Conservation (phyloP, 2,329 filamentous ascomycete genomes). For the Hyphodiscus sp. region DNA sequence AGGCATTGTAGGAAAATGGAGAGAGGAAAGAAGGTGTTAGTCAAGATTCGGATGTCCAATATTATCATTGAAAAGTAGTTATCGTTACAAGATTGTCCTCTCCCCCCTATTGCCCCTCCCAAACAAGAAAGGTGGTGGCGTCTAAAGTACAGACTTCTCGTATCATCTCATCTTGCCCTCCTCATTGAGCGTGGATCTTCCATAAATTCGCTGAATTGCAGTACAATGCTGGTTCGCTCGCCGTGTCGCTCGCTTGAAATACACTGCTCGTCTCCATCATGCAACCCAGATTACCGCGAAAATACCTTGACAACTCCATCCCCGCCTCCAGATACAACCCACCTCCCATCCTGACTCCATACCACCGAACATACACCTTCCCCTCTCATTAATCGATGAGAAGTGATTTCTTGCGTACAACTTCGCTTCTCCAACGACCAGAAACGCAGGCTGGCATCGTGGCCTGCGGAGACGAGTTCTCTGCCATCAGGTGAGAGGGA, state of each 20-base stretch:
- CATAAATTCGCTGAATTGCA: not conserved
- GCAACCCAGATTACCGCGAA: conserved; percentile 38
- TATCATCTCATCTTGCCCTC: not conserved
- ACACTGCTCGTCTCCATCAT: conserved; percentile 32
- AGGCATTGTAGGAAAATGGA: too few relatives aligned
- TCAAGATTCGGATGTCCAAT: not conserved
- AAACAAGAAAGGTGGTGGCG: not conserved
- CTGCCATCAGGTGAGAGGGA: conserved; percentile 88
- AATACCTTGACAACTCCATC: conserved; percentile 96
- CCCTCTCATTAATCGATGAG: conserved; percentile 87
- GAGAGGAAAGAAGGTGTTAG: not conserved
- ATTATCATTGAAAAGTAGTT: not conserved
- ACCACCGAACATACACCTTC: conserved; percentile 92
- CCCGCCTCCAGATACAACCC: conserved; percentile 90
- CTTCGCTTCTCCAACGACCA: conserved; percentile 95
- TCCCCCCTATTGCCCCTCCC: not conserved
- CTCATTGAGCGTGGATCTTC: not conserved
- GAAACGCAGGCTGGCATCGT: conserved; percentile 92
- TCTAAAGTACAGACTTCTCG: not conserved
- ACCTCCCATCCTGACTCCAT: conserved; percentile 91
- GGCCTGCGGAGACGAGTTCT: conserved; percentile 91
- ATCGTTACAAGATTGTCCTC: not conserved
- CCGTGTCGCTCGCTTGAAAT: conserved; percentile 27
- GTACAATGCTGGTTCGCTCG: not conserved
- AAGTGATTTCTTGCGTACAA: conserved; percentile 92